Evolutionary conservation across 768 basidiomycete species (phyloP).

Genomic region (Lactarius hengduanensis): DNA sequence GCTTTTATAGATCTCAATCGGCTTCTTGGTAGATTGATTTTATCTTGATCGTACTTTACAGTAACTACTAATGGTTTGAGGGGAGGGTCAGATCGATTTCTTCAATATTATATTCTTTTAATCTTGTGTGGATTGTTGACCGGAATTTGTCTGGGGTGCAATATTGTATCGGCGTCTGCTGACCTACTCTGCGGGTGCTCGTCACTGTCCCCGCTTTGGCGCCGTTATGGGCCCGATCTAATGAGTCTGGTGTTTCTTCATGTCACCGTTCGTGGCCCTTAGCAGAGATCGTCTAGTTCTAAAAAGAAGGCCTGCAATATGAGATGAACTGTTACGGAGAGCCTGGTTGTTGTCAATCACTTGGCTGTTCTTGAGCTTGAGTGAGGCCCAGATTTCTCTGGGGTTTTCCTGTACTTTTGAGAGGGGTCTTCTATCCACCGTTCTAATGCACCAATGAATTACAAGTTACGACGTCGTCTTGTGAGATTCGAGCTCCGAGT

Average conservation of each 20-base stretch:
- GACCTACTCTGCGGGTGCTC: not conserved
- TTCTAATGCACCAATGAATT: too few species aligned
- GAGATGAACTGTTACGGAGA: too few species aligned
- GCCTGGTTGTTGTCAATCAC: too few species aligned
- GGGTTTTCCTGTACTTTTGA: too few species aligned
- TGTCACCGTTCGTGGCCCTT: not conserved
- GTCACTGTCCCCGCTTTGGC: not conserved
- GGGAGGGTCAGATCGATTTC: not conserved
- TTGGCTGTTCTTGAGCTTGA: too few species aligned
- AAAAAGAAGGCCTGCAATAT: too few species aligned
- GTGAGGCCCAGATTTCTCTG: too few species aligned
- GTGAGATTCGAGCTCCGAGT: too few species aligned
- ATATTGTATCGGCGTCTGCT: not conserved
- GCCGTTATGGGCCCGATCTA: not conserved
- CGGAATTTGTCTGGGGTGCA: not conserved
- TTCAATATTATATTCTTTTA: not conserved
- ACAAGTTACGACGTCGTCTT: too few species aligned
- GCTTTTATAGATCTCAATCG: not conserved
- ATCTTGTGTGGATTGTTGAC: not conserved
- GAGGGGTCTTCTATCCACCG: too few species aligned
- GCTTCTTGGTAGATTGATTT: not conserved
- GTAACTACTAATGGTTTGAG: not conserved
- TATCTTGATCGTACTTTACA: not conserved
- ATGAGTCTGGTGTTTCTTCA: not conserved
- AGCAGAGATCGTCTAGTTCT: not conserved